Percentiles rank a stretch among this genome's conserved stretches.
These are phyloP conservation scores for Umbellularia californica DNA, from an alignment of 164 flowering plant species.

Conservation along the genomic window DNA sequence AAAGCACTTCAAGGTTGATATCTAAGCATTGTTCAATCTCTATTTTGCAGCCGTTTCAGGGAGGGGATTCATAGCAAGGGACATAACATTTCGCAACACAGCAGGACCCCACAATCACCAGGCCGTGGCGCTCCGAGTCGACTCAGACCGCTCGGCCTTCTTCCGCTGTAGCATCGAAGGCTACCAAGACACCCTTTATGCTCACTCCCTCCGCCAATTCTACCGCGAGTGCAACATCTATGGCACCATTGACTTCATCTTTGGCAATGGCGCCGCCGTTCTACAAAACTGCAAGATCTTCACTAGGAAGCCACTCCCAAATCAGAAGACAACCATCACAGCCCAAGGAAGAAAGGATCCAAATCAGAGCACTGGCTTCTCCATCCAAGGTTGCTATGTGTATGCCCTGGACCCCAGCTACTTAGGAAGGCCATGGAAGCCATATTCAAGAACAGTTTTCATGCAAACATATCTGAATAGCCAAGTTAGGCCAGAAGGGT, in stretches of 20 bases:
- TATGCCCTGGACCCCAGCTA: slow-evolving; percentile 69
- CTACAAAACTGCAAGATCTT: slow-evolving; percentile 75
- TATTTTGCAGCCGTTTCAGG: slow-evolving; percentile 65
- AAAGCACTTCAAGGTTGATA: no score
- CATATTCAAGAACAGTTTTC: slow-evolving; percentile 71
- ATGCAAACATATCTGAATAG: slow-evolving; percentile 71
- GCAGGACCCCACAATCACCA: slow-evolving; percentile 75
- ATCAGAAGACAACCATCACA: slow-evolving; percentile 79
- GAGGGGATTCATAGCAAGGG: slow-evolving; percentile 80
- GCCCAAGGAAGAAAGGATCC: slow-evolving; percentile 88
- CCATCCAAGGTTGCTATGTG: slow-evolving; percentile 61
- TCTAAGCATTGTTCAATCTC: neutral
- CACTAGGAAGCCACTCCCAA: slow-evolving; percentile 64
- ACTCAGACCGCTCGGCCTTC: slow-evolving; percentile 82
- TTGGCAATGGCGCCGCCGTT: slow-evolving; percentile 88
- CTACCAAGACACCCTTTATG: slow-evolving; percentile 85
- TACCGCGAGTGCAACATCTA: slow-evolving; percentile 75
- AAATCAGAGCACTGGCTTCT: slow-evolving; percentile 74
- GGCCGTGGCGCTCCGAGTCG: slow-evolving; percentile 84
- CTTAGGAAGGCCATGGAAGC: slow-evolving; percentile 93
- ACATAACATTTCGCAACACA: slow-evolving; percentile 79
- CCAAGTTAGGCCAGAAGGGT: slow-evolving; percentile 75
- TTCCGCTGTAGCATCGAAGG: slow-evolving; percentile 86
- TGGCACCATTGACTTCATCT: slow-evolving; percentile 90
- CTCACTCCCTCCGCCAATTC: slow-evolving; percentile 88